A percentile compares a stretch with the other conserved stretches of the same genome.
Conservation (phyloP, 2,329 filamentous ascomycete species). For the Ascochyta viciae-villosae region DNA sequence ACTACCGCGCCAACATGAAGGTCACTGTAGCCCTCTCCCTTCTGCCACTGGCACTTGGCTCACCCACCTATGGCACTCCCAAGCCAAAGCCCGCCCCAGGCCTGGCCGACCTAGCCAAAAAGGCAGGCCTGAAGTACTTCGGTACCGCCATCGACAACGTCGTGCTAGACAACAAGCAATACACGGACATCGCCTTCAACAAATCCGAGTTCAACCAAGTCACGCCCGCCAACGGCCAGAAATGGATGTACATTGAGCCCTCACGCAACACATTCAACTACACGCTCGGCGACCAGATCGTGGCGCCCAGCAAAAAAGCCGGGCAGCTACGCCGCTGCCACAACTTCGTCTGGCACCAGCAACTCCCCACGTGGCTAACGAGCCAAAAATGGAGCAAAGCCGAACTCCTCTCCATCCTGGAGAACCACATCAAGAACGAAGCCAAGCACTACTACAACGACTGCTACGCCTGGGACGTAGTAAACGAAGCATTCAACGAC, state of each 20-base stretch:
- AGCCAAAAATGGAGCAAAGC: slow-evolving; percentile 63
- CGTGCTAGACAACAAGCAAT: slow-evolving; percentile 57
- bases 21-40: slow-evolving; percentile 23
- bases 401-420: slow-evolving; percentile 63
- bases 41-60: slow-evolving; percentile 27
- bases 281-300: slow-evolving; percentile 60
- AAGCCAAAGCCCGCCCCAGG: slow-evolving; percentile 28
- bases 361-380: slow-evolving; percentile 62
- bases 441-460: slow-evolving; percentile 65
- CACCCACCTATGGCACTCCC: slow-evolving; percentile 21
- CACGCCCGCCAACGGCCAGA: slow-evolving; percentile 69
- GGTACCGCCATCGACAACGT: slow-evolving; percentile 66
- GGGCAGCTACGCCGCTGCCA: slow-evolving; percentile 67
- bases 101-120: slow-evolving; percentile 62
- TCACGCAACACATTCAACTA: slow-evolving; percentile 64
- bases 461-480: slow-evolving; percentile 70
- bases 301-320: slow-evolving; percentile 49
- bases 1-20: slow-evolving; percentile 34
- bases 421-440: slow-evolving; percentile 67
- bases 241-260: slow-evolving; percentile 70
- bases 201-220: slow-evolving; percentile 68
- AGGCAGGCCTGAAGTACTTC: slow-evolving; percentile 63
- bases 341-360: slow-evolving; percentile 62
- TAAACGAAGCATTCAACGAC: slow-evolving; percentile 69
- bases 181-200: slow-evolving; percentile 63